Evolutionary conservation across 805 yeast species (phyloP).

Genomic region (Candida insectorum): DNA sequence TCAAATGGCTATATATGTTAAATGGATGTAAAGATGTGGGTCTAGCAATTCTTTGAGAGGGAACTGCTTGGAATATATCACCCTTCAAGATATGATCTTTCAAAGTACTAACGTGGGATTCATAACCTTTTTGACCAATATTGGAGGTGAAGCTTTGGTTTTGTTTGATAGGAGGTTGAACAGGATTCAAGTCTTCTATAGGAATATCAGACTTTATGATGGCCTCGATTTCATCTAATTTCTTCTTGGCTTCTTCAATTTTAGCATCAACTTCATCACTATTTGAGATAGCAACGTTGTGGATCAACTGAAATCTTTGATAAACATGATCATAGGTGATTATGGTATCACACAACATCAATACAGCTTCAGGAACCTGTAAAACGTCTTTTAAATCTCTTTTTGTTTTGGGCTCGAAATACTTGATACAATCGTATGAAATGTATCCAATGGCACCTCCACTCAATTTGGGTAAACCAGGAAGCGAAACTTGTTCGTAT

Average conservation of each 20-base stretch:
- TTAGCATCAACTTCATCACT: constrained; percentile 35
- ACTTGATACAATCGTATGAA: constrained; percentile 93
- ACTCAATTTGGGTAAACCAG: constrained; percentile 77
- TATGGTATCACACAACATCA: constrained; percentile 88
- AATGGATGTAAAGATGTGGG: constrained; percentile 96
- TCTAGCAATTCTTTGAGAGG: constrained; percentile 94
- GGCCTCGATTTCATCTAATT: constrained; percentile 54
- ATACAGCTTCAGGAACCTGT: constrained; percentile 83
- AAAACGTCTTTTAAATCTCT: constrained; percentile 74
- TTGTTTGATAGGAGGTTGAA: constrained; percentile 67
- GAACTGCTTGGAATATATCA: constrained; percentile 96
- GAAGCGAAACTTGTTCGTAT: constrained; percentile 68
- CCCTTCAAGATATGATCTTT: constrained; percentile 84
- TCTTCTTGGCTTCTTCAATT: constrained; percentile 50
- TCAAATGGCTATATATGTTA: constrained; percentile 88
- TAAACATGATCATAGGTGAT: constrained; percentile 93
- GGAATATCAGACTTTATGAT: constrained; percentile 45
- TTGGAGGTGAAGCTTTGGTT: constrained; percentile 78
- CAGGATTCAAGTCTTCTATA: constrained; percentile 54
- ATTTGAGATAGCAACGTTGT: constrained; percentile 57
- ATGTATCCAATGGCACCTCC: constrained; percentile 98
- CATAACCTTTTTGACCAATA: constrained; percentile 92
- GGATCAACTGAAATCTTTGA: constrained; percentile 87
- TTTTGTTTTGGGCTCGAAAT: constrained; percentile 90
- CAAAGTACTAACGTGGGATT: constrained; percentile 68